Percentiles rank a stretch among this genome's conserved stretches.
These are phyloP conservation scores for Phragmites australis DNA, from an alignment of 176 grass and related monocot species.

Conservation along the genomic window DNA sequence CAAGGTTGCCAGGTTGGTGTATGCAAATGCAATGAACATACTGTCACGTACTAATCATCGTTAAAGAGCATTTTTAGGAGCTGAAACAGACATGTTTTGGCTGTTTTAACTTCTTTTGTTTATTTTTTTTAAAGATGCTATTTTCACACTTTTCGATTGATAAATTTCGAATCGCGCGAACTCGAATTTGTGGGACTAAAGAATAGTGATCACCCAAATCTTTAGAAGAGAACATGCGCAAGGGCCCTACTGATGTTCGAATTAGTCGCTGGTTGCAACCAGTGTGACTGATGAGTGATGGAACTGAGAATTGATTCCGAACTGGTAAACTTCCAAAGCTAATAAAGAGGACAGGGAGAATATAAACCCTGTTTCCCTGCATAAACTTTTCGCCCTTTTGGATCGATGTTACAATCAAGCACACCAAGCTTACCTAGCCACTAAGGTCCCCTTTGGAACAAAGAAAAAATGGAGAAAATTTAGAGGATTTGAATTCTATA, in stretches of 20 bases:
- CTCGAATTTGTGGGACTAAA: not conserved
- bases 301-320: slow-evolving; percentile 40
- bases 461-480: no score
- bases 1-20: slow-evolving; percentile 60
- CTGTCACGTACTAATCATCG: not conserved
- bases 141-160: not conserved
- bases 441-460: no score
- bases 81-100: not conserved
- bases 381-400: slow-evolving; percentile 22
- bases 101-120: not conserved
- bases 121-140: not conserved
- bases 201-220: not conserved
- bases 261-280: not conserved
- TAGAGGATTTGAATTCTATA: no score
- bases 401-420: not conserved
- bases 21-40: not conserved
- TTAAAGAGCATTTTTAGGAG: no score
- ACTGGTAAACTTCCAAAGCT: slow-evolving; percentile 40
- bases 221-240: not conserved
- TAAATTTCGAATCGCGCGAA: not conserved
- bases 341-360: slow-evolving; percentile 39
- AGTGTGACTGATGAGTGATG: not conserved
- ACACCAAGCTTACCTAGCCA: not conserved
- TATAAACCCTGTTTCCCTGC: slow-evolving; percentile 38
- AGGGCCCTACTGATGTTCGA: not conserved